Conservation (phyloP, 2,329 filamentous ascomycete species). For the Aspergillus quadricinctus region DNA sequence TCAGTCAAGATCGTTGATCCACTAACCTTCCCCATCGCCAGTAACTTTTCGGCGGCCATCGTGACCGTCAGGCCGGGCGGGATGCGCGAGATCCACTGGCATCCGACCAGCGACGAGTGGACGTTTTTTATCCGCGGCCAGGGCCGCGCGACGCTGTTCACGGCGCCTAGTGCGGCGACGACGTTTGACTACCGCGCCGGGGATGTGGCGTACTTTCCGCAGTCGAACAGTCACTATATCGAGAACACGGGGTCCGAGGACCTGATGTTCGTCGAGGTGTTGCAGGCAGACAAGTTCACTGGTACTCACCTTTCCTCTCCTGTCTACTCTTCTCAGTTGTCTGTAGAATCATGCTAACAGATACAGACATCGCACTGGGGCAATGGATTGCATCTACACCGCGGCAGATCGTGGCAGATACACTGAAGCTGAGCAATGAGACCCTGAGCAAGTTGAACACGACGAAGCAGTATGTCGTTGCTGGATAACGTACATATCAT, state of each 20-base stretch:
- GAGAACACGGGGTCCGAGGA: slow-evolving; percentile 74
- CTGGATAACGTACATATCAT: slow-evolving; percentile 15
- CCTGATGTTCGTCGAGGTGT: slow-evolving; percentile 70
- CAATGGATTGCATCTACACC: slow-evolving; percentile 52
- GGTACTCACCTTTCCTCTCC: slow-evolving; percentile 12
- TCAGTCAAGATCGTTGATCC: slow-evolving; percentile 71
- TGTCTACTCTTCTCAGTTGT: background rate
- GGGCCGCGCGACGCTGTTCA: slow-evolving; percentile 71
- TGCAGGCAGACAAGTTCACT: slow-evolving; percentile 63
- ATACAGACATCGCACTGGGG: slow-evolving; percentile 42
- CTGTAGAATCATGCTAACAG: slow-evolving; percentile 4
- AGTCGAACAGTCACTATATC: slow-evolving; percentile 75
- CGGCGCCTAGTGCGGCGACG: slow-evolving; percentile 61
- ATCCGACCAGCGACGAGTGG: slow-evolving; percentile 75
- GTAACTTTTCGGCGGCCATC: slow-evolving; percentile 68
- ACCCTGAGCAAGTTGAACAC: slow-evolving; percentile 40
- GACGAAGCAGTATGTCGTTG: slow-evolving; percentile 44
- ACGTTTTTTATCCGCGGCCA: slow-evolving; percentile 71
- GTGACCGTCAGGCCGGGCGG: slow-evolving; percentile 67
- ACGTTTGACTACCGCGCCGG: slow-evolving; percentile 74
- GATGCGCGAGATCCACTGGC: slow-evolving; percentile 78
- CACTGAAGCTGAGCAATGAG: slow-evolving; percentile 43
- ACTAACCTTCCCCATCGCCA: slow-evolving; percentile 69
- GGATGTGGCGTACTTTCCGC: slow-evolving; percentile 72
- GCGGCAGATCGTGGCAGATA: slow-evolving; percentile 56